Evolutionary conservation across 768 basidiomycete species (phyloP), one percentile per base, ranked within the genome.

Genomic region (Russula sp.): DNA sequence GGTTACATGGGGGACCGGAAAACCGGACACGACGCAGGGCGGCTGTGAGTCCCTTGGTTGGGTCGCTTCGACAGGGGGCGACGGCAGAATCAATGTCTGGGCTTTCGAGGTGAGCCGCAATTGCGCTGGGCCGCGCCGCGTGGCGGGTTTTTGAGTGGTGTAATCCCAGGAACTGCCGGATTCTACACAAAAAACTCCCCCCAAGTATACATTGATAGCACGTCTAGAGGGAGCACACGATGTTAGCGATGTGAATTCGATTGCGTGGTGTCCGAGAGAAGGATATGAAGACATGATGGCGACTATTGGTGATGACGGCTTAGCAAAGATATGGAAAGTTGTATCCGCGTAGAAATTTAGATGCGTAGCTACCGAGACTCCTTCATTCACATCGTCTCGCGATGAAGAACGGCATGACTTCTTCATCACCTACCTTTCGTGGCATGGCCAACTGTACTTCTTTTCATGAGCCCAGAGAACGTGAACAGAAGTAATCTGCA

Each of bases 221-320:
- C 75, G 76, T 2, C 64, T 87, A 3, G 74, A 80, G 18, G 75
- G 81, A 11, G 87, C 91, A 1, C 97, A 99, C 69, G 89, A 83
- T 1, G 85, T 92, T 1, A 77, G 82, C 66, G 97, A 99, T 70
- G 81, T 94, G 29, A 98, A 99, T 73, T 77, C 83, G 11, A 80
- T 96, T 22, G 77, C 79, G 2, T 98, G 94, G 93, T 93, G 91
- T 74, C 82, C 86, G 2, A 75, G 87, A 39, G 70, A 75, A 20
- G 88, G 86, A 1, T 78, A 77, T 51, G 78, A 83, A 62, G 80
- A 87, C 63, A 56, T 95, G 4, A 73, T 98, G 3, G 90, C 88
- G 2, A 92, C 88, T 2, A 82, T 86, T 5, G 93, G 90, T 0
- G 96, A 99, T 69, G 96, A 98, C 71, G 90, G 92, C 8, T 70